A percentile compares a stretch with the other conserved stretches of the same genome.
Evolutionary conservation across 306 rosid species (phyloP).

Genomic region (Fragaria vesca): DNA sequence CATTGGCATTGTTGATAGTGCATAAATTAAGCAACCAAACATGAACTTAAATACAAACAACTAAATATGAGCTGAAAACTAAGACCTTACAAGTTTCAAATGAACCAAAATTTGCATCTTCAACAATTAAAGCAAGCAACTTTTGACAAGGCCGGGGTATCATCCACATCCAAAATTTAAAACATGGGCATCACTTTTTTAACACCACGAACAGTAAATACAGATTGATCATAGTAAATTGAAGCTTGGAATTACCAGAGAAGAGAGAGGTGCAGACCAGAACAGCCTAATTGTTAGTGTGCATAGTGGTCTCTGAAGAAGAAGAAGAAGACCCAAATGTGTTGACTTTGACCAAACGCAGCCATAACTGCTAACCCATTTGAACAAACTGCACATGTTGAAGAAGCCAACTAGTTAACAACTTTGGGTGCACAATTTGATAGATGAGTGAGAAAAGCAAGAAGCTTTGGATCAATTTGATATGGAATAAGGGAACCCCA

Average conservation of each 20-base stretch:
- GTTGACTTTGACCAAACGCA: conserved; percentile 20
- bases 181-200: neutral
- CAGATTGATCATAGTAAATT: neutral
- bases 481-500: neutral
- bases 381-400: conserved; percentile 26
- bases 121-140: neutral
- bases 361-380: conserved; percentile 20
- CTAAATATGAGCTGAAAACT: neutral
- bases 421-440: neutral
- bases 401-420: conserved; percentile 6
- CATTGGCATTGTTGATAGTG: neutral
- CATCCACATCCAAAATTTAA: neutral
- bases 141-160: neutral
- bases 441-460: neutral
- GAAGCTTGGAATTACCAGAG: conserved; percentile 51
- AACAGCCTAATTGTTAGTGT: conserved; percentile 77
- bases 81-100: neutral
- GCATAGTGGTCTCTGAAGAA: conserved; percentile 27
- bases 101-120: neutral
- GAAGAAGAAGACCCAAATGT: conserved; percentile 45
- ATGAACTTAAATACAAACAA: neutral
- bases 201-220: neutral
- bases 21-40: no score
- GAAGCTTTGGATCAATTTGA: neutral
- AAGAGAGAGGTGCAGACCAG: conserved; percentile 88